Evolutionary conservation across 768 basidiomycete genomes (phyloP).

Genomic region (Clitopilus passeckerianus): DNA sequence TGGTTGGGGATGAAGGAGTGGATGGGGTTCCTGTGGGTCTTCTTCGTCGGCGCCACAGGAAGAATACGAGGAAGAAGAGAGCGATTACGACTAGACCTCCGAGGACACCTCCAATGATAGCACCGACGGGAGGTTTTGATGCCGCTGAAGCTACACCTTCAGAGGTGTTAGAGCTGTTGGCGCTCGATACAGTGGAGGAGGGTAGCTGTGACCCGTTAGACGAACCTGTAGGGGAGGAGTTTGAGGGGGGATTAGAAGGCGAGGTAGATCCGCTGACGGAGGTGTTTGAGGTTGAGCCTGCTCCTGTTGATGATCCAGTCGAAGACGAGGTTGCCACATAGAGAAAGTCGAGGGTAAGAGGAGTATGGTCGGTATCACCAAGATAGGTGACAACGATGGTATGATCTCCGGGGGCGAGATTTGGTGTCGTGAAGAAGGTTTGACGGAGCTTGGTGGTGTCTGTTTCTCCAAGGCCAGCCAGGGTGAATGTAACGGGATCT

Average conservation of each 20-base stretch:
- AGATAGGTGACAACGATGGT: constrained; percentile 16
- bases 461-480: constrained; percentile 11
- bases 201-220: not conserved
- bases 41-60: not conserved
- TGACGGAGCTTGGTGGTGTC: constrained; percentile 15
- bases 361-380: constrained; percentile 15
- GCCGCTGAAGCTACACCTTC: too few relatives aligned
- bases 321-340: constrained; percentile 15
- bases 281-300: too few relatives aligned
- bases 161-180: too few relatives aligned
- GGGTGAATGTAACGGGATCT: constrained; percentile 10
- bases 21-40: not conserved
- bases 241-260: too few relatives aligned
- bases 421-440: constrained; percentile 18
- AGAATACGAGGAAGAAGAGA: constrained; percentile 3
- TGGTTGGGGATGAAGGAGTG: not conserved
- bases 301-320: not conserved
- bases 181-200: not conserved
- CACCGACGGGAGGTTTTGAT: constrained; percentile 6
- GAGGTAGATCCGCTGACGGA: too few relatives aligned
- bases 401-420: constrained; percentile 14
- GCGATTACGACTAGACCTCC: constrained; percentile 14
- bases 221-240: too few relatives aligned
- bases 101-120: constrained; percentile 16
- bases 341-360: constrained; percentile 20